Evolutionary conservation across 2,329 filamentous ascomycete genomes (phyloP).

Genomic region (Mariannaea elegans): DNA sequence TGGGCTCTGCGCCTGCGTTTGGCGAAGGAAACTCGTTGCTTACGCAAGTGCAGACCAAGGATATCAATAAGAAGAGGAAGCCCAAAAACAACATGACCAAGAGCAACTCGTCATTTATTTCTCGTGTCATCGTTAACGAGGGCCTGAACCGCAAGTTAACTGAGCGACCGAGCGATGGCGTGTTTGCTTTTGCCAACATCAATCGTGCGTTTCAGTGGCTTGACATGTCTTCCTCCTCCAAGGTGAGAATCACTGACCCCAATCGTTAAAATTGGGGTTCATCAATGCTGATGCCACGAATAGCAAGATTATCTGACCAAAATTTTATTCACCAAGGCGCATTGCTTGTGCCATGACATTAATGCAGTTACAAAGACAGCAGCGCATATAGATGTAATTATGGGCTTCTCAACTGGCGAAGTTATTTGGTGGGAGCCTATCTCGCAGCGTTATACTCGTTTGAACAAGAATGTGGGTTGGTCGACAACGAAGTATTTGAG

Average conservation of each 20-base stretch:
- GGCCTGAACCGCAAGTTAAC: slow-evolving; percentile 78
- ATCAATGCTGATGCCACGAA: slow-evolving; percentile 39
- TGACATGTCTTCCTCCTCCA: slow-evolving; percentile 79
- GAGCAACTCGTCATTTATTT: slow-evolving; percentile 98
- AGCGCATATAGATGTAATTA: slow-evolving; percentile 86
- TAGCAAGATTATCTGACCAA: slow-evolving; percentile 92
- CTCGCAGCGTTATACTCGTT: slow-evolving; percentile 90
- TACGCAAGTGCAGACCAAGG: slow-evolving; percentile 69
- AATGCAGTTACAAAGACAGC: slow-evolving; percentile 83
- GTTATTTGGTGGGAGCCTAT: slow-evolving; percentile 99
- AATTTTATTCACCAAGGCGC: slow-evolving; percentile 95
- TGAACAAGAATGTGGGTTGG: slow-evolving; percentile 87
- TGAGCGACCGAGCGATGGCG: slow-evolving; percentile 79
- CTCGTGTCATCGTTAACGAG: slow-evolving; percentile 93
- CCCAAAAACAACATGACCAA: slow-evolving; percentile 99
- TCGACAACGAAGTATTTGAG: neutral
- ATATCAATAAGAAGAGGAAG: slow-evolving; percentile 84
- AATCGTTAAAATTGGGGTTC: neutral
- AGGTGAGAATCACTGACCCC: slow-evolving; percentile 54
- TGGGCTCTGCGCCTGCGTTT: slow-evolving; percentile 72
- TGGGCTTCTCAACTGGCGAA: slow-evolving; percentile 96
- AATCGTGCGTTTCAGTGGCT: slow-evolving; percentile 97
- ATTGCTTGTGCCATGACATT: slow-evolving; percentile 93
- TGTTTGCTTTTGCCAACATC: slow-evolving; percentile 94
- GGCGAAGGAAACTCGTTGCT: slow-evolving; percentile 86